Evolutionary conservation across 176 grass and related monocot genomes (phyloP), one percentile per base, ranked within the genome.

Genomic region (Eleusine coracana): DNA sequence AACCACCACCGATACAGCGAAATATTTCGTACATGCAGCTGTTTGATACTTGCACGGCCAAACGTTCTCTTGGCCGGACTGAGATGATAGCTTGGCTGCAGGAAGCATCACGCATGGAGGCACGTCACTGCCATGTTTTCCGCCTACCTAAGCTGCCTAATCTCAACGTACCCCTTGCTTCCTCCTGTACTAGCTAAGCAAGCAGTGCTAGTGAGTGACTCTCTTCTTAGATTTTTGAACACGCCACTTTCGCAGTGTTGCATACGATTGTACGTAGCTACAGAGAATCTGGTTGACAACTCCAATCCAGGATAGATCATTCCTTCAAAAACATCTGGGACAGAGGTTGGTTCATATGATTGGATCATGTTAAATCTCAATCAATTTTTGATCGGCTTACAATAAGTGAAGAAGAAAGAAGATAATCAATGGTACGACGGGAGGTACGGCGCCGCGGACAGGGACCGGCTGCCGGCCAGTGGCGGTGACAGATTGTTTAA

Each of bases 381-480:
- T 60, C 20, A 10, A 11, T 25, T 3, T 21, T 55, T 21, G 16
- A 21, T 55, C 18, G 5, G 16, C 20, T 55, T 5, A 55, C 16
- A 27, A 2, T 28, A 13, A 12, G 60, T 63, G 10, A 3, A 14
- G 9, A 4, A 5, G 31, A 18, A 40, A 17, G 29, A 41, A 55
- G 52, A 21, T 55, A 59, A 70, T 45, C 21, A 63, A 27, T 45
- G 3, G 52, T 82, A 34, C 52, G 38, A 82, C 25, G 38, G 38
- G 28, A 5, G 21, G 39, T 55, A 81, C 66, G 54, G 52, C 52
- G 79, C 79, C 52, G 52, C 79, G 38, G 67, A 81, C 67, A 42
- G 38, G 16, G 12, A 39, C 66, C 66, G 51, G 4, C 28, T 27
- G 50, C 52, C 64, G 46, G 64, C 48, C 46, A 64, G 34, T 48